Percentiles rank a stretch among this genome's conserved stretches.
Conservation (phyloP, 495 filamentous ascomycete species). For the Pseudomonodictys pantanalensis region DNA sequence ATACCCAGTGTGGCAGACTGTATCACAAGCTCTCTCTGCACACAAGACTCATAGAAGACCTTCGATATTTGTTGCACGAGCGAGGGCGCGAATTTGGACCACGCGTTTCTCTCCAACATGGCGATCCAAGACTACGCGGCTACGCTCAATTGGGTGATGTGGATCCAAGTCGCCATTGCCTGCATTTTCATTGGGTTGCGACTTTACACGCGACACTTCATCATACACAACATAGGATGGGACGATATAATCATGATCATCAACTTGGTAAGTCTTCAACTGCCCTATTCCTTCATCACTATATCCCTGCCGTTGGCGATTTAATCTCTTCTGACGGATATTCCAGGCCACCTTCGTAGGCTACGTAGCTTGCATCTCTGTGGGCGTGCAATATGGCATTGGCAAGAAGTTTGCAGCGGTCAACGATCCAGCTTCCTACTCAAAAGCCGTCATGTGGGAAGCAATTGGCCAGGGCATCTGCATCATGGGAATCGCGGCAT, state of each 20-base stretch:
- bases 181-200: constrained; percentile 2
- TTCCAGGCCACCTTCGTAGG: constrained; percentile 8
- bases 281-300: not conserved
- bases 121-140: constrained; percentile 2
- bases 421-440: constrained; percentile 1
- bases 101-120: not conserved
- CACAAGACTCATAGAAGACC: too few species aligned
- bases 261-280: constrained; percentile 2
- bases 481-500: constrained; percentile 17
- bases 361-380: constrained; percentile 5
- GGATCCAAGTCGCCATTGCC: constrained; percentile 15
- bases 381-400: constrained; percentile 15
- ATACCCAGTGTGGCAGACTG: too few species aligned
- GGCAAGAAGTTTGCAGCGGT: constrained; percentile 18
- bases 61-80: too few species aligned
- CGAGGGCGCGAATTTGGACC: not conserved
- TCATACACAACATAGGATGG: constrained; percentile 15
- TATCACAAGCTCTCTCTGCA: too few species aligned
- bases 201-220: constrained; percentile 15
- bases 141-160: constrained; percentile 13
- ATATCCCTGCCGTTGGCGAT: not conserved
- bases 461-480: constrained; percentile 19
- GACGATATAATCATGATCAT: constrained; percentile 15
- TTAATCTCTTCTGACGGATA: not conserved
- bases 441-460: constrained; percentile 22